These are phyloP conservation scores for Brettanomyces custersianus DNA, from an alignment of 805 yeast genomes.

Conservation along the genomic window DNA sequence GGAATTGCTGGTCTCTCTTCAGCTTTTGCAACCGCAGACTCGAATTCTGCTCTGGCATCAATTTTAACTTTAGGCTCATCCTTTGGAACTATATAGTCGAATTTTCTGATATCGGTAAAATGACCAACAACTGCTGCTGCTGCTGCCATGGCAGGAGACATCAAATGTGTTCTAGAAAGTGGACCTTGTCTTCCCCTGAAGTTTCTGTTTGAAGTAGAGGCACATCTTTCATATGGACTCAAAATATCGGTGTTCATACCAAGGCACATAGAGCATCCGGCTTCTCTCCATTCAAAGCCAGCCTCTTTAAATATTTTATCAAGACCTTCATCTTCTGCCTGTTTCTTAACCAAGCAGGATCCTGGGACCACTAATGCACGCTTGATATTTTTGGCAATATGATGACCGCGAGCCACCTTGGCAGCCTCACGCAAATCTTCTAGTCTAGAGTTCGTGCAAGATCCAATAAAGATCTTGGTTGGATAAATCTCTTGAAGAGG, in stretches of 20 bases:
- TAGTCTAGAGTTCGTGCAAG: slow-evolving; percentile 95
- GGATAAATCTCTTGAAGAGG: slow-evolving; percentile 66
- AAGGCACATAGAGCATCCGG: slow-evolving; percentile 98
- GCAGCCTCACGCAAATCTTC: slow-evolving; percentile 98
- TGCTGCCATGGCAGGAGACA: slow-evolving; percentile 99
- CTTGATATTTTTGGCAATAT: slow-evolving; percentile 73
- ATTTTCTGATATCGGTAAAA: slow-evolving; percentile 84
- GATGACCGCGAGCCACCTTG: slow-evolving; percentile 79
- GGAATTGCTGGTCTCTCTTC: slow-evolving; percentile 41
- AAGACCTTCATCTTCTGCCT: slow-evolving; percentile 92
- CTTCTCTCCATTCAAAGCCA: slow-evolving; percentile 98
- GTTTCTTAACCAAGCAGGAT: slow-evolving; percentile 86
- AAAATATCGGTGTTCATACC: slow-evolving; percentile 99
- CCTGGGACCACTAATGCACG: slow-evolving; percentile 94
- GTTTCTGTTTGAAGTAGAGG: slow-evolving; percentile 97
- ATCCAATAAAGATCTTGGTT: slow-evolving; percentile 95
- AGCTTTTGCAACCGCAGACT: slow-evolving; percentile 38
- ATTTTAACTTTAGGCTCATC: slow-evolving; percentile 51
- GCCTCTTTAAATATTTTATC: slow-evolving; percentile 86
- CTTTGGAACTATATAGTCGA: slow-evolving; percentile 46
- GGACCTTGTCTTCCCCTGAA: slow-evolving; percentile 99
- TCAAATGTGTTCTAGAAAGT: slow-evolving; percentile 85
- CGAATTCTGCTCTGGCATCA: slow-evolving; percentile 55
- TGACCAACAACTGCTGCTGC: slow-evolving; percentile 94
- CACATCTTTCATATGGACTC: slow-evolving; percentile 94